Conservation (phyloP, 2,329 filamentous ascomycete genomes). For the Fusarium devonianum region DNA sequence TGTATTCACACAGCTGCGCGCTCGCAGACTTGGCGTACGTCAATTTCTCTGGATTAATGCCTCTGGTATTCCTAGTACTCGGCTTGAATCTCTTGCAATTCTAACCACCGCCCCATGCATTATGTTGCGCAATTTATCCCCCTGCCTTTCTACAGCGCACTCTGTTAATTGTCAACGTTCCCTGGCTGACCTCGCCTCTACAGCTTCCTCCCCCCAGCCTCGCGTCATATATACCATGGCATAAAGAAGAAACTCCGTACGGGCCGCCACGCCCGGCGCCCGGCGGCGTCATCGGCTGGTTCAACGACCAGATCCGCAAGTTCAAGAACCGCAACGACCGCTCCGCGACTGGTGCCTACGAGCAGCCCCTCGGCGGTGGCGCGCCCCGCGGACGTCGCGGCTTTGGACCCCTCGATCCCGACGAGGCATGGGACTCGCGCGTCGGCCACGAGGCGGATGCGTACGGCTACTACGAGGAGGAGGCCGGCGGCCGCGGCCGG, state of each 20-base stretch:
- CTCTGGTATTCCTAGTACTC: neutral
- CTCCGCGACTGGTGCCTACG: slow-evolving; percentile 75
- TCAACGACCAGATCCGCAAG: slow-evolving; percentile 69
- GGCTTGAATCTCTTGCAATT: neutral
- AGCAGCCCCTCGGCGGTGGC: slow-evolving; percentile 60
- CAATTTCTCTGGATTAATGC: slow-evolving; percentile 3
- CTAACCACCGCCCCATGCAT: neutral
- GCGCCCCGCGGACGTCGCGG: slow-evolving; percentile 57
- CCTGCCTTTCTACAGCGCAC: neutral
- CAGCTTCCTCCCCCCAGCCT: slow-evolving; percentile 74
- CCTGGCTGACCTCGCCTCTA: slow-evolving; percentile 19
- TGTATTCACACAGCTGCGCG: slow-evolving; percentile 74
- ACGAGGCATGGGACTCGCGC: slow-evolving; percentile 85
- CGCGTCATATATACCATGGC: slow-evolving; percentile 76
- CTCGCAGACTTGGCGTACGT: slow-evolving; percentile 73
- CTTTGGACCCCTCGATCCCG: slow-evolving; percentile 76
- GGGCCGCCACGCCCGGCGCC: slow-evolving; percentile 62
- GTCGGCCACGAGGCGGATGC: slow-evolving; percentile 76
- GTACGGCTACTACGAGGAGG: slow-evolving; percentile 77
- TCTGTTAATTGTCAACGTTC: neutral
- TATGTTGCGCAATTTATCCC: neutral
- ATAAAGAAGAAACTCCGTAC: slow-evolving; percentile 55
- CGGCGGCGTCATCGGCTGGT: slow-evolving; percentile 74
- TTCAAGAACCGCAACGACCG: slow-evolving; percentile 72
- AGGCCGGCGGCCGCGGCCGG: slow-evolving; percentile 44